Evolutionary conservation across 2,329 filamentous ascomycete species (phyloP).

Genomic region (Hypoxylon sp.): DNA sequence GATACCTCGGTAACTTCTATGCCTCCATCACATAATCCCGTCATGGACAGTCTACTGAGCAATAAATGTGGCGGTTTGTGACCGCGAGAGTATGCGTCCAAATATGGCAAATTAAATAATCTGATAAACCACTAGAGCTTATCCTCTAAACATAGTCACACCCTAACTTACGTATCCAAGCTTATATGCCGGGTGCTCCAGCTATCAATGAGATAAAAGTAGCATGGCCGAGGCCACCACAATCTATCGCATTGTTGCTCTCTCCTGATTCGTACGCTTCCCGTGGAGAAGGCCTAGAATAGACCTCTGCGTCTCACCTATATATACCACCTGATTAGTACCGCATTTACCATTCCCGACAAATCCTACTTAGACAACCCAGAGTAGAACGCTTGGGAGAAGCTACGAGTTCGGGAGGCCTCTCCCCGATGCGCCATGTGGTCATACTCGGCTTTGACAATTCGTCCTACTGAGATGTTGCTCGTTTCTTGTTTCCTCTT

Average conservation of each 20-base stretch:
- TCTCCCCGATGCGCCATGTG: neutral
- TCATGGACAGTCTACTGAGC: neutral
- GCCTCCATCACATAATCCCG: neutral
- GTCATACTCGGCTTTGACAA: neutral
- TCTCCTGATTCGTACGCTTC: neutral
- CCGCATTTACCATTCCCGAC: neutral
- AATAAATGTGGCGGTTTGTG: too few relatives aligned
- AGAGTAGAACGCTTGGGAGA: neutral
- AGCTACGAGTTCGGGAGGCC: neutral
- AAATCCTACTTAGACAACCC: neutral
- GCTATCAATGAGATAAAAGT: neutral
- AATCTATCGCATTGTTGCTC: neutral
- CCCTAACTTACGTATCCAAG: neutral
- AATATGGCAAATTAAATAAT: neutral
- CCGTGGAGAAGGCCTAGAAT: neutral
- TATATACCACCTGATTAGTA: neutral
- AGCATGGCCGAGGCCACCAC: constrained; percentile 1
- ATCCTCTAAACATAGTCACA: neutral
- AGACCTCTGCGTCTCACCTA: neutral
- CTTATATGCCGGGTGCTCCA: neutral
- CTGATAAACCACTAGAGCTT: neutral
- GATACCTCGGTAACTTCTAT: too few relatives aligned
- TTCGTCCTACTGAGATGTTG: neutral
- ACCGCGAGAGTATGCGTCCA: neutral
- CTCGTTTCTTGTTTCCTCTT: neutral